A percentile compares a stretch with the other conserved stretches of the same genome.
phyloP scores from a whole-genome alignment of 2,329 filamentous ascomycete genomes.

The Macrophomina tecta region DNA sequence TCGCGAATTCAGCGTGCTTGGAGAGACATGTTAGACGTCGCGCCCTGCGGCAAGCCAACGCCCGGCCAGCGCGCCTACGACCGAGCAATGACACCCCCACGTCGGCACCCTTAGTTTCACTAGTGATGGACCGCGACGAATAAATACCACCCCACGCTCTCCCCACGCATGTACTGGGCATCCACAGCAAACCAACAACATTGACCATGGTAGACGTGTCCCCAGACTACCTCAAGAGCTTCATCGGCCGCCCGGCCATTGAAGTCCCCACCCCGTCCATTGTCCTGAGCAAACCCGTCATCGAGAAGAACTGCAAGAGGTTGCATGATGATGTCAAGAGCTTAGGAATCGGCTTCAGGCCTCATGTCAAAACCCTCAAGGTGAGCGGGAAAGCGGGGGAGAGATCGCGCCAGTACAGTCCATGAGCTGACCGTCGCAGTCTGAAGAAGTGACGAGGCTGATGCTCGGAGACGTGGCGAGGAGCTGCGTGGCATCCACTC shows the following conservation, averaged over 20 bases:
- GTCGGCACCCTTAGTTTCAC: not conserved
- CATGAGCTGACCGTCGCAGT: not conserved
- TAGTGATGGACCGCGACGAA: not conserved
- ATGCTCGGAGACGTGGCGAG: constrained; percentile 22
- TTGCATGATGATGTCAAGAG: constrained; percentile 26
- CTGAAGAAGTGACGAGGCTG: constrained; percentile 23
- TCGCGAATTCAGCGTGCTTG: too few relatives aligned
- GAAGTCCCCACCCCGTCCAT: constrained; percentile 27
- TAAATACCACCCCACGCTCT: not conserved
- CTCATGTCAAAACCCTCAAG: constrained; percentile 29
- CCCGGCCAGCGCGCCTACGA: not conserved
- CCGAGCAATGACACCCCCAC: not conserved
- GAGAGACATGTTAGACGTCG: not conserved
- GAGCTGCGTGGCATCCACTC: constrained; percentile 19
- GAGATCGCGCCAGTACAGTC: not conserved
- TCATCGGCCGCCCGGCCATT: constrained; percentile 25
- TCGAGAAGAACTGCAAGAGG: constrained; percentile 23
- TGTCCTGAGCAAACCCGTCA: constrained; percentile 26
- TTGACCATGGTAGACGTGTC: constrained; percentile 20
- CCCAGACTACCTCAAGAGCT: constrained; percentile 19
- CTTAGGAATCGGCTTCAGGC: constrained; percentile 24
- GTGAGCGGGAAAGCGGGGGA: not conserved
- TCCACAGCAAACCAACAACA: not conserved
- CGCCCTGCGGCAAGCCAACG: not conserved
- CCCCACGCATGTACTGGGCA: not conserved